phyloP scores from a whole-genome alignment of 2,329 filamentous ascomycete species.

The Colletotrichum sp. region DNA sequence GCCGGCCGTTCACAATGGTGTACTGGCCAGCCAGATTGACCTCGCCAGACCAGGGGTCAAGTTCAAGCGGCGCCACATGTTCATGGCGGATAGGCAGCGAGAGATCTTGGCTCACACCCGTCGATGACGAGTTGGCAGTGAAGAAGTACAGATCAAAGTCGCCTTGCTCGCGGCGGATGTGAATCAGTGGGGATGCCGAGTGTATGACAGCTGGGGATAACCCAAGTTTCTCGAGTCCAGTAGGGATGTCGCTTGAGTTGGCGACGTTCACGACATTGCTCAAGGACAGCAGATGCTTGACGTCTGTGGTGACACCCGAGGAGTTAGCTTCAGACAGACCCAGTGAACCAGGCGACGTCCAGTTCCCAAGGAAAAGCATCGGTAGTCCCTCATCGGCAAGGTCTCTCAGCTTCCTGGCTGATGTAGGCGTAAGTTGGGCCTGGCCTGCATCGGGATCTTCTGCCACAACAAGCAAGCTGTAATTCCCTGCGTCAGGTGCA shows the following conservation, averaged over 20 bases:
- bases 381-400: neutral
- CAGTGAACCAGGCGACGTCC: neutral
- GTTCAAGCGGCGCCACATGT: neutral
- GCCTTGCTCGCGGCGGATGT: neutral
- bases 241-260: neutral
- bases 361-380: neutral
- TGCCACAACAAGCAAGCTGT: neutral
- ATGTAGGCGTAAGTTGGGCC: neutral
- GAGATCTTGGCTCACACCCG: neutral
- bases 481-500: neutral
- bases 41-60: neutral
- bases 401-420: neutral
- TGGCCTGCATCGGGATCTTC: neutral
- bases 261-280: neutral
- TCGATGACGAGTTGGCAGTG: neutral
- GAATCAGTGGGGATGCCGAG: neutral
- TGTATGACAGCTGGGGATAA: neutral
- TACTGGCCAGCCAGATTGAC: neutral
- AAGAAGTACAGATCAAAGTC: neutral
- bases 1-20: neutral
- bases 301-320: accelerated
- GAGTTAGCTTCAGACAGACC: accelerated
- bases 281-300: neutral
- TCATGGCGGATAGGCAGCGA: neutral
- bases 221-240: neutral